Conservation (phyloP, 2,329 filamentous ascomycete genomes). For the Domatiomyces catenatus region DNA sequence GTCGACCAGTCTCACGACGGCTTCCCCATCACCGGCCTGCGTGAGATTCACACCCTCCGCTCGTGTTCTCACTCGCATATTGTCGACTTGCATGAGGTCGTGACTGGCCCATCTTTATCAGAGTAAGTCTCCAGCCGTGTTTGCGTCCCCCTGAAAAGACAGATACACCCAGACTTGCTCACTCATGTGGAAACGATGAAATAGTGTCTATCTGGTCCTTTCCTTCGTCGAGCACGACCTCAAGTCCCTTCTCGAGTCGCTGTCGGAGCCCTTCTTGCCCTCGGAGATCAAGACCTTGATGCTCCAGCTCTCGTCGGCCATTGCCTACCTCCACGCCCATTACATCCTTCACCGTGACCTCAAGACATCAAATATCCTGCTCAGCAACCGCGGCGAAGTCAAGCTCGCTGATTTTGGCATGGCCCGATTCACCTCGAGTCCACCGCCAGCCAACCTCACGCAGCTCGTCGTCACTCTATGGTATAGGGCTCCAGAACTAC, state of each 20-base stretch:
- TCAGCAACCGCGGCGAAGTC: conserved; percentile 87
- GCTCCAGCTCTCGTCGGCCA: conserved; percentile 62
- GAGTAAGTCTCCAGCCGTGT: conserved; percentile 32
- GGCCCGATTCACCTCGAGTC: conserved; percentile 75
- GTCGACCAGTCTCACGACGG: conserved; percentile 61
- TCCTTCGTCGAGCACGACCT: conserved; percentile 97
- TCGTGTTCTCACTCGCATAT: conserved; percentile 70
- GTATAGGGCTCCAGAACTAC: conserved; percentile 84
- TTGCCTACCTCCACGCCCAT: conserved; percentile 71
- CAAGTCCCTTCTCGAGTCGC: conserved; percentile 80
- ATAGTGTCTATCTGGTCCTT: conserved; percentile 81
- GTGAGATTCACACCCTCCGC: conserved; percentile 83
- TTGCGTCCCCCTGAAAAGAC: conserved; percentile 22
- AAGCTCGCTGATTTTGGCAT: conserved; percentile 98
- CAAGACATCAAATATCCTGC: conserved; percentile 83
- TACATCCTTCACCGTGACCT: conserved; percentile 90
- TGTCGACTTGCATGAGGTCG: conserved; percentile 67
- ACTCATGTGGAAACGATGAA: conserved; percentile 1
- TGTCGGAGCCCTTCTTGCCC: conserved; percentile 82
- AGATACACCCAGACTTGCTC: conserved; percentile 13
- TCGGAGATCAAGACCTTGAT: conserved; percentile 88
- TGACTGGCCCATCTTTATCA: conserved; percentile 51
- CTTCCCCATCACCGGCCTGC: conserved; percentile 77
- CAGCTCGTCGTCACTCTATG: conserved; percentile 91
- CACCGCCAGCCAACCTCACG: conserved; percentile 59